phyloP scores from a whole-genome alignment of 164 flowering plant species.

The Vitis rupestris region DNA sequence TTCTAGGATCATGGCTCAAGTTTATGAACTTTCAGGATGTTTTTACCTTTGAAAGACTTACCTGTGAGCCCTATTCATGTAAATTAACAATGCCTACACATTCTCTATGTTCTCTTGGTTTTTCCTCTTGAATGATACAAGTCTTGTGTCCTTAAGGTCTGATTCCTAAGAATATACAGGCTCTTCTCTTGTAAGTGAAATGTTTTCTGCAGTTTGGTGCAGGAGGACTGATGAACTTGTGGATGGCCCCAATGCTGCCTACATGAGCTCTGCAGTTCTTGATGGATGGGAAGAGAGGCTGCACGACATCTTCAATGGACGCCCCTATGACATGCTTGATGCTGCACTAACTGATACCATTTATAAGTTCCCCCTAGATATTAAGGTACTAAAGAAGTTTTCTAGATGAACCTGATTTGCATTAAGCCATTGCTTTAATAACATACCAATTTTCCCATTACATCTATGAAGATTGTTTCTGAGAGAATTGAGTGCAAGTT shows the following conservation, averaged over 20 bases:
- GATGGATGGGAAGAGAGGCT: conserved; percentile 80
- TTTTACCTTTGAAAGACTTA: no score
- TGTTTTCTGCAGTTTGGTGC: conserved; percentile 63
- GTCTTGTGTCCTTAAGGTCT: no score
- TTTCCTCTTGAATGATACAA: no score
- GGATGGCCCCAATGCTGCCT: conserved; percentile 68
- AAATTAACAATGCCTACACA: no score
- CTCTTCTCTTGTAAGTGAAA: neutral
- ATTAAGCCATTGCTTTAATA: no score
- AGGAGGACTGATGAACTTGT: conserved; percentile 83
- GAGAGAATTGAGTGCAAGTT: neutral
- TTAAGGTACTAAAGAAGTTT: conserved; percentile 39
- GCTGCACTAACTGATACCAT: conserved; percentile 71
- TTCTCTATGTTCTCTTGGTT: no score
- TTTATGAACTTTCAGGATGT: no score
- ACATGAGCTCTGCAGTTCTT: conserved; percentile 48
- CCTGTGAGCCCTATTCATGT: no score
- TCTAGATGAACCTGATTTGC: neutral
- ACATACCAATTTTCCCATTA: no score
- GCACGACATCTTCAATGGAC: conserved; percentile 54
- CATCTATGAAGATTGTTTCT: neutral
- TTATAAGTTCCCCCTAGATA: conserved; percentile 64
- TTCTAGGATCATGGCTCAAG: no score
- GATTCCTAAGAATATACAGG: no score
- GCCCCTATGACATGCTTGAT: conserved; percentile 76